phyloP scores from a whole-genome alignment of 768 basidiomycete species.

The Kwoniella dendrophila region DNA sequence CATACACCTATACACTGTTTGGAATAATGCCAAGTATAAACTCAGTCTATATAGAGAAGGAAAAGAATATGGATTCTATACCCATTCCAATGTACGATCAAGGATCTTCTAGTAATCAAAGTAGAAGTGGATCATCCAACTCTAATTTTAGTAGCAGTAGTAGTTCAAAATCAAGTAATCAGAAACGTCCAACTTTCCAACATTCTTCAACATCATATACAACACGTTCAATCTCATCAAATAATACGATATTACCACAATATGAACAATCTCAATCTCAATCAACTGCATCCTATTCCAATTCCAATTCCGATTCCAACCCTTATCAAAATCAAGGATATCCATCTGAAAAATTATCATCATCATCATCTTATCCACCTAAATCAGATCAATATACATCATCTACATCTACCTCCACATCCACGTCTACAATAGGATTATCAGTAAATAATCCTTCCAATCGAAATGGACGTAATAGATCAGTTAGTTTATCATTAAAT shows the following conservation, averaged over 20 bases:
- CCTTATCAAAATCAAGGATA: constrained; percentile 1
- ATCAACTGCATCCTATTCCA: background rate
- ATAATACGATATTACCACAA: too few relatives aligned
- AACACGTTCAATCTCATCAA: background rate
- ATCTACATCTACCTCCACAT: background rate
- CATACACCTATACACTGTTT: too few relatives aligned
- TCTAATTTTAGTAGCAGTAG: too few relatives aligned
- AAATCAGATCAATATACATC: background rate
- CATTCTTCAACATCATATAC: constrained; percentile 31
- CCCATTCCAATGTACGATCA: too few relatives aligned
- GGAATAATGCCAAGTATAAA: too few relatives aligned
- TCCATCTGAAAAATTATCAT: constrained; percentile 1
- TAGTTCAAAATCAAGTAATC: background rate
- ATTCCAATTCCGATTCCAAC: background rate
- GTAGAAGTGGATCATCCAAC: too few relatives aligned
- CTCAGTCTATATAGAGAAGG: too few relatives aligned
- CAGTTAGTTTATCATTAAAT: constrained; percentile 3
- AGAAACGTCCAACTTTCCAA: constrained; percentile 33
- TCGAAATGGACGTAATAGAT: background rate
- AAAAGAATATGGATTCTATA: too few relatives aligned
- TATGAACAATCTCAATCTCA: constrained; percentile 5
- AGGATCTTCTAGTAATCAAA: too few relatives aligned
- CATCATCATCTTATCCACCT: background rate
- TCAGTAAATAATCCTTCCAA: background rate
- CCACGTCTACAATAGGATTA: background rate